Conservation (phyloP, 2,329 filamentous ascomycete genomes). For the Alternaria sp. region DNA sequence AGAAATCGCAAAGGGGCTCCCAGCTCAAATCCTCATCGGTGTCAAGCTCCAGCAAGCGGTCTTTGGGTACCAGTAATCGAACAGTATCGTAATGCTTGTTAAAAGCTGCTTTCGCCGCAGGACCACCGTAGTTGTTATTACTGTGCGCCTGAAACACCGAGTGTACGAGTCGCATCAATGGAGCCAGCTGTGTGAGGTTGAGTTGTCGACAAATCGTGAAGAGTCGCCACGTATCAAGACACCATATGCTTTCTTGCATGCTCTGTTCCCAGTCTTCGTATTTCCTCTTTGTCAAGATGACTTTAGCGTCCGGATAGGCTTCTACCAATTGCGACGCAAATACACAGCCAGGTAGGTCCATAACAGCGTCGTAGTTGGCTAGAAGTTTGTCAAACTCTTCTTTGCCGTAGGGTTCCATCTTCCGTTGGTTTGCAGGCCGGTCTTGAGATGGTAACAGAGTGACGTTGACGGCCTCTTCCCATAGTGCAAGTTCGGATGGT, state of each 20-base stretch:
- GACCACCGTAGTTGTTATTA: conserved; percentile 33
- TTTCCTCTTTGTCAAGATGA: conserved; percentile 42
- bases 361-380: conserved; percentile 52
- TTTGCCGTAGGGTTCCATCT: conserved; percentile 34
- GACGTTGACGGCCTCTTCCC: conserved; percentile 42
- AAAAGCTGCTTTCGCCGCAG: conserved; percentile 29
- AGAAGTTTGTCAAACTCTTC: conserved; percentile 59
- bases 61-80: conserved; percentile 28
- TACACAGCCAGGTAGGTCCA: conserved; percentile 39
- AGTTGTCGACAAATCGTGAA: conserved; percentile 29
- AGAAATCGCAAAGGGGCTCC: conserved; percentile 40
- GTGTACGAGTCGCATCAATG: conserved; percentile 33
- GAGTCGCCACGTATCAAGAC: conserved; percentile 33
- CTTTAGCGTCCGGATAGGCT: conserved; percentile 46
- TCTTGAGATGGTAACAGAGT: conserved; percentile 29
- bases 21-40: conserved; percentile 28
- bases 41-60: conserved; percentile 38
- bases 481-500: conserved; percentile 30
- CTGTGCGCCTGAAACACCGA: conserved; percentile 34
- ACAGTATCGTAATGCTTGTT: conserved; percentile 38
- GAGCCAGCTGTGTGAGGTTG: conserved; percentile 33
- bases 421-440: conserved; percentile 16
- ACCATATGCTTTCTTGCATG: conserved; percentile 39
- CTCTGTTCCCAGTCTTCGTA: conserved; percentile 39
- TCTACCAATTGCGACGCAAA: conserved; percentile 41